Percentiles rank a stretch among this genome's conserved stretches.
phyloP scores from a whole-genome alignment of 176 grass and related monocot genomes.

The Paspalum vaginatum region DNA sequence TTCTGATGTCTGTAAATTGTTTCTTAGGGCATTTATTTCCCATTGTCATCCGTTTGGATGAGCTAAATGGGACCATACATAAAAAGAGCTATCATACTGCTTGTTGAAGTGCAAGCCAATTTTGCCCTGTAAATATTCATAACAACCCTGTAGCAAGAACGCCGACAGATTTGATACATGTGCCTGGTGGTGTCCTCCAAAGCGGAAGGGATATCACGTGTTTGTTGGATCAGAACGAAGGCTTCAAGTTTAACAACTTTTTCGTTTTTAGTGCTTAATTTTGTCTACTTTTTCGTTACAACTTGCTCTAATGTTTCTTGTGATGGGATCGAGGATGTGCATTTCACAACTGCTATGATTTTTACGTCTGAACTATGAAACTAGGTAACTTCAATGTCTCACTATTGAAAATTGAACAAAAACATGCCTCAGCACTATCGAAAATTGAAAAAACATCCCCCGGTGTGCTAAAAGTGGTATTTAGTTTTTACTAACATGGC shows the following conservation, averaged over 20 bases:
- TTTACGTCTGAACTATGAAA: too few species aligned
- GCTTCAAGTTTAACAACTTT: neutral
- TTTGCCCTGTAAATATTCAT: constrained; percentile 47
- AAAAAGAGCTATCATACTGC: neutral
- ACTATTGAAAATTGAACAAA: too few species aligned
- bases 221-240: neutral
- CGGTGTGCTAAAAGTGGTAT: too few species aligned
- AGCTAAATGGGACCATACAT: constrained; percentile 8
- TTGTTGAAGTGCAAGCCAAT: constrained; percentile 31
- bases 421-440: too few species aligned
- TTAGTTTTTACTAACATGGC: too few species aligned
- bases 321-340: too few species aligned
- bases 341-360: too few species aligned
- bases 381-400: too few species aligned
- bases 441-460: too few species aligned
- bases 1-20: neutral
- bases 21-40: neutral
- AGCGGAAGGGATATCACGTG: neutral
- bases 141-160: constrained; percentile 5
- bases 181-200: neutral
- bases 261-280: neutral
- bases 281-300: neutral
- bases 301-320: too few species aligned
- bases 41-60: constrained; percentile 21
- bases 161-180: neutral